Conservation (phyloP, 2,329 filamentous ascomycete species). For the Neophaeococcomyces mojaviensis region DNA sequence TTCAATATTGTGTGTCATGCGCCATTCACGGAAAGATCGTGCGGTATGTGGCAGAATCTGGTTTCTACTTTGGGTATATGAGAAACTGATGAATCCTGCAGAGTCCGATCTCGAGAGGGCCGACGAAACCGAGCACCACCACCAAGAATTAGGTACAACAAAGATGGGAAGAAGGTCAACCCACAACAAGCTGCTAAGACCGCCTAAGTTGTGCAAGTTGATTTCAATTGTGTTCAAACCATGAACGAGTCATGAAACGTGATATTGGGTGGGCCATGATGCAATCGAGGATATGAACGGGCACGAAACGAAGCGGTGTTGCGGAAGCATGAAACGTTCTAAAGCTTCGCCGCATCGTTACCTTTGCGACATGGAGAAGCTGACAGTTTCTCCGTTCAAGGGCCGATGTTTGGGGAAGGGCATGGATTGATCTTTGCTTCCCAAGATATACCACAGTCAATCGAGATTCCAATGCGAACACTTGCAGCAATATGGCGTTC, state of each 20-base stretch:
- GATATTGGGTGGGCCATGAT: neutral
- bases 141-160: constrained; percentile 98
- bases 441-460: too few species aligned
- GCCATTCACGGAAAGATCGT: constrained; percentile 99
- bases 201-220: constrained; percentile 26
- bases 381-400: too few species aligned
- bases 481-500: too few species aligned
- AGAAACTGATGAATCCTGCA: constrained; percentile 36
- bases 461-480: too few species aligned
- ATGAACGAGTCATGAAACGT: neutral
- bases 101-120: constrained; percentile 93
- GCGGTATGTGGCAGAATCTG: constrained; percentile 61
- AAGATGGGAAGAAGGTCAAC: constrained; percentile 99
- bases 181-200: constrained; percentile 71
- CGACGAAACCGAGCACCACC: constrained; percentile 98
- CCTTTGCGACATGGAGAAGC: too few species aligned
- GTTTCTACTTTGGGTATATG: neutral
- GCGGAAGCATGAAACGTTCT: too few species aligned
- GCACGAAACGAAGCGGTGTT: too few species aligned
- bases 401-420: neutral
- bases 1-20: constrained; percentile 99
- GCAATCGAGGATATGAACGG: too few species aligned
- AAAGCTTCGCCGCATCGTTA: too few species aligned
- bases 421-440: too few species aligned
- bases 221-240: too few species aligned